Evolutionary conservation across 768 basidiomycete genomes (phyloP).

Genomic region (Boletus rubescentipes): DNA sequence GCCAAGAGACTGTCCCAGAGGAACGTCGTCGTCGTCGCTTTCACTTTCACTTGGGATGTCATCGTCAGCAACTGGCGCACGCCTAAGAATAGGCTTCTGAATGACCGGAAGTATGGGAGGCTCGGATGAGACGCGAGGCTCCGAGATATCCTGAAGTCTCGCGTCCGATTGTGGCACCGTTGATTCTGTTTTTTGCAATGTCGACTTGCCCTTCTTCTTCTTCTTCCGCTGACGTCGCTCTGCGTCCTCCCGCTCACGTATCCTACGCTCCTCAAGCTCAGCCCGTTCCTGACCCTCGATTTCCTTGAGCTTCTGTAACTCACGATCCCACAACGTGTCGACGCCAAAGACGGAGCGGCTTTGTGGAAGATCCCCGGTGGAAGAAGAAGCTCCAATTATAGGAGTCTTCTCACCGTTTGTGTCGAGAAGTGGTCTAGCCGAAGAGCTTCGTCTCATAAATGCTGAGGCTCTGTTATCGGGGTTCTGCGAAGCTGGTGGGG

Average conservation of each 20-base stretch:
- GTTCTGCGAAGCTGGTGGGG: slow-evolving; percentile 46
- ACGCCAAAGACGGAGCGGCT: slow-evolving; percentile 89
- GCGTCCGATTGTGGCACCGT: slow-evolving; percentile 23
- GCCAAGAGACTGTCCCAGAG: slow-evolving; percentile 20
- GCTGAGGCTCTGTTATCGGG: slow-evolving; percentile 43
- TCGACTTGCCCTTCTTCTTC: slow-evolving; percentile 47
- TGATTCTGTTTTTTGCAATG: slow-evolving; percentile 43
- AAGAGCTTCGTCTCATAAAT: slow-evolving; percentile 50
- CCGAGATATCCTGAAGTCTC: slow-evolving; percentile 34
- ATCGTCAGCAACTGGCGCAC: slow-evolving; percentile 32
- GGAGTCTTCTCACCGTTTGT: slow-evolving; percentile 46
- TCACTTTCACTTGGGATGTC: slow-evolving; percentile 54
- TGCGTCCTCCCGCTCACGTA: slow-evolving; percentile 46
- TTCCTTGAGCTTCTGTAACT: slow-evolving; percentile 75
- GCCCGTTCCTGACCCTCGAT: slow-evolving; percentile 69
- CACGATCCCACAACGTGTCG: slow-evolving; percentile 90
- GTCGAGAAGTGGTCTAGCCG: slow-evolving; percentile 64
- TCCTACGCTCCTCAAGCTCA: slow-evolving; percentile 53
- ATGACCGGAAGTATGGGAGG: slow-evolving; percentile 37
- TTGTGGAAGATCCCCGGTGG: slow-evolving; percentile 36
- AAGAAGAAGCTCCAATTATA: slow-evolving; percentile 32
- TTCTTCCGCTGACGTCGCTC: slow-evolving; percentile 35
- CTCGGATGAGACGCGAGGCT: slow-evolving; percentile 16
- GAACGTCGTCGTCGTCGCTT: slow-evolving; percentile 41
- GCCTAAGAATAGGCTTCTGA: slow-evolving; percentile 32